Percentiles rank a stretch among this genome's conserved stretches.
Conservation (phyloP, 768 basidiomycete genomes). For the Mycena latifolia region DNA sequence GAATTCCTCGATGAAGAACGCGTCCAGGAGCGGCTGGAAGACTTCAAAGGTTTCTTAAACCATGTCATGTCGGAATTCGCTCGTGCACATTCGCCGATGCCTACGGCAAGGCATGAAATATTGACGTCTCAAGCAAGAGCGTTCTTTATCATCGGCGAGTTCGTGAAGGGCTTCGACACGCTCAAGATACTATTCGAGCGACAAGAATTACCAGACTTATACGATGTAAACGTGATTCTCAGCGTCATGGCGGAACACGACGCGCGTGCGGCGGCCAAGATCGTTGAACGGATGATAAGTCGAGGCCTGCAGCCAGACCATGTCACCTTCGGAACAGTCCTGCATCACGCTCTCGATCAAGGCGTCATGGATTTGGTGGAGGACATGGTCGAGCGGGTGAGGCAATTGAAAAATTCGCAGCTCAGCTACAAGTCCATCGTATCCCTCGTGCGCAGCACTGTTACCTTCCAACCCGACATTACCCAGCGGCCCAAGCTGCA, state of each 20-base stretch:
- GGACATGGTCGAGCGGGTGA: slow-evolving; percentile 55
- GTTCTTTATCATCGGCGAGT: slow-evolving; percentile 67
- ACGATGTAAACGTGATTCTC: slow-evolving; percentile 76
- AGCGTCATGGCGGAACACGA: slow-evolving; percentile 63
- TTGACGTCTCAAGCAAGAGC: slow-evolving; percentile 75
- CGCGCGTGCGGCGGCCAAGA: slow-evolving; percentile 57
- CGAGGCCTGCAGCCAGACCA: slow-evolving; percentile 63
- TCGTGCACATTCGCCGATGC: slow-evolving; percentile 58
- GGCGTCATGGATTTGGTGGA: slow-evolving; percentile 58
- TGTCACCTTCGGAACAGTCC: slow-evolving; percentile 70
- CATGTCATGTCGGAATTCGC: slow-evolving; percentile 60
- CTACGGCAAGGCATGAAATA: slow-evolving; percentile 58
- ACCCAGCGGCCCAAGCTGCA: slow-evolving; percentile 50
- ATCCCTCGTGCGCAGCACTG: slow-evolving; percentile 58
- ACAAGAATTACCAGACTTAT: slow-evolving; percentile 66
- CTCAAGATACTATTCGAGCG: slow-evolving; percentile 62
- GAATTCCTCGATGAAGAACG: slow-evolving; percentile 21
- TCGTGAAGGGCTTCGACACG: slow-evolving; percentile 58
- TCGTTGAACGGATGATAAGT: slow-evolving; percentile 65
- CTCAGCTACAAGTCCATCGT: slow-evolving; percentile 64
- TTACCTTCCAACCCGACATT: slow-evolving; percentile 42
- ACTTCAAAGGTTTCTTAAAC: slow-evolving; percentile 54
- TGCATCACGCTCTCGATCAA: slow-evolving; percentile 67
- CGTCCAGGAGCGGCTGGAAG: slow-evolving; percentile 35
- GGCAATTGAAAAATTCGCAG: slow-evolving; percentile 45